Evolutionary conservation across 1,284 basidiomycete species (phyloP), one percentile per base, ranked within the genome.

Genomic region (Ganoderma lingzhi): DNA sequence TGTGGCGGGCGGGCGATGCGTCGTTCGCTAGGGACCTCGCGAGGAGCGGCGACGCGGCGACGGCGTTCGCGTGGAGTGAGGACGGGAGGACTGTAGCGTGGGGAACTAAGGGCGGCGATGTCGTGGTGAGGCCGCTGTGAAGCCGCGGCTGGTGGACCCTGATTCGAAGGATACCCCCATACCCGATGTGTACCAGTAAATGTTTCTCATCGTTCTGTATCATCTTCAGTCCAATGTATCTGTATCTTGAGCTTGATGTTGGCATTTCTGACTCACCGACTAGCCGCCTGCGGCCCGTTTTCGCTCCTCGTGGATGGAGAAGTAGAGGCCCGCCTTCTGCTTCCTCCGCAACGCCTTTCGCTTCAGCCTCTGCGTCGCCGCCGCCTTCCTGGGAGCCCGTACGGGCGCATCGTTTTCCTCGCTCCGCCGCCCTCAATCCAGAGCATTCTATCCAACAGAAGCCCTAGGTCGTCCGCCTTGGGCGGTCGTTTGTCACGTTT

Each of bases 281-380:
- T 30, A 61, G 23, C 59, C 23, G 42, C 23, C 56, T n/a, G 32
- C 32, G 9, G 37, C 56, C 37, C 37, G 56, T 17, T 17, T 41
- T 28, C 41, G 37, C 41, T 61, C 59, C 39, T 61, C 59, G 59
- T 61, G 41, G 28, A 61, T 44, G 2, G 39, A 59, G 41, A 66
- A 60, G 32, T 45, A 62, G 6, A 74, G 35, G 3, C 65, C 55
- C 17, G n/a, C 35, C 15, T 48, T 53, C 61, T 71, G 69, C 44
- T 63, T 70, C 42, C 53, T 64, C 37, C n/a, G 41, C 55, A 70
- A 60, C 3, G 51, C 67, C 48, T 67, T 69, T 3, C 70, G 70
- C 19, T 44, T 39, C 51, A 74, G 41, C 44, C 44, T 65, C 1
- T 60, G 59, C 8, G 65, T 66, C 0, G n/a, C 30, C 17, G 6